Conservation (phyloP, 305 asterid species). For the Ilex paraguariensis region DNA sequence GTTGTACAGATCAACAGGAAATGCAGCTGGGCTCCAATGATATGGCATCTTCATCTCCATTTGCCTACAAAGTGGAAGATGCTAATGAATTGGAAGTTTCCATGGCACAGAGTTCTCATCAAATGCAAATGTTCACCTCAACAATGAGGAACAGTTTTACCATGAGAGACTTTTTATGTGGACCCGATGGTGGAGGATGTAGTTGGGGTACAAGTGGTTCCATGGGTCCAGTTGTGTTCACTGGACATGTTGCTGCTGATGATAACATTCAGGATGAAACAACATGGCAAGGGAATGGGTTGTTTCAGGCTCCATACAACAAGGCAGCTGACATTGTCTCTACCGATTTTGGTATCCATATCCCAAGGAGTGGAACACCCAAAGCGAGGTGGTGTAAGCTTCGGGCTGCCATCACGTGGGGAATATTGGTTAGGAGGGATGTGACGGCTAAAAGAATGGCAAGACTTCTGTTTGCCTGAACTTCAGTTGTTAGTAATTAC, state of each 20-base stretch:
- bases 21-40: slow-evolving; percentile 24
- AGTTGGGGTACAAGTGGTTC: slow-evolving; percentile 29
- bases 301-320: slow-evolving; percentile 30
- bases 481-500: not conserved
- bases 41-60: slow-evolving; percentile 25
- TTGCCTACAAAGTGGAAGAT: slow-evolving; percentile 23
- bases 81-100: slow-evolving; percentile 27
- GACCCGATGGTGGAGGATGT: slow-evolving; percentile 27
- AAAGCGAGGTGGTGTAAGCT: slow-evolving; percentile 76
- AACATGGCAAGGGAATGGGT: slow-evolving; percentile 38
- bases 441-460: slow-evolving; percentile 46
- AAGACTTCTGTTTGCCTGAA: slow-evolving; percentile 20
- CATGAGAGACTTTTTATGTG: slow-evolving; percentile 29
- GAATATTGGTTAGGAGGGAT: slow-evolving; percentile 49
- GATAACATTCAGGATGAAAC: slow-evolving; percentile 41
- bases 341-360: slow-evolving; percentile 33
- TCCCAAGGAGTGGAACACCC: slow-evolving; percentile 40
- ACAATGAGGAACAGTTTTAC: slow-evolving; percentile 34
- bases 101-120: slow-evolving; percentile 38
- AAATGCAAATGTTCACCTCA: slow-evolving; percentile 31
- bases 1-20: slow-evolving; percentile 35
- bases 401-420: slow-evolving; percentile 75
- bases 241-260: slow-evolving; percentile 29
- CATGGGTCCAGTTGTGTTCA: slow-evolving; percentile 25
- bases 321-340: slow-evolving; percentile 30